phyloP scores from a whole-genome alignment of 805 yeast genomes.

The Tetrapisispora arboricola region DNA sequence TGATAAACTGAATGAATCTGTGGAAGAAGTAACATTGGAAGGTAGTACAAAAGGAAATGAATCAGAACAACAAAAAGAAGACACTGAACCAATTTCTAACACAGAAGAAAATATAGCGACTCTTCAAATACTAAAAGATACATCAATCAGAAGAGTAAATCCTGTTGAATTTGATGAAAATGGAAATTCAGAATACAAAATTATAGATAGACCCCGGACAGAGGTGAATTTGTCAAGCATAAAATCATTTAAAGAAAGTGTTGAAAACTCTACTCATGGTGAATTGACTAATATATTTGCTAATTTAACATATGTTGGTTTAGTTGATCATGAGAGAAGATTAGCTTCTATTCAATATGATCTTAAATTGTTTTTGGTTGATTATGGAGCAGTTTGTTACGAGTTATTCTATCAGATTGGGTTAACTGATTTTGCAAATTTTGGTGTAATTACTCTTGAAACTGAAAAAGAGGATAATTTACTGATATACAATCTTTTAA shows the following conservation, averaged over 20 bases:
- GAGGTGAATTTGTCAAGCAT: slow-evolving; percentile 50
- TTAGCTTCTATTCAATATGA: slow-evolving; percentile 80
- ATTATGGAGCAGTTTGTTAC: slow-evolving; percentile 57
- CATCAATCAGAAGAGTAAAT: too few relatives aligned
- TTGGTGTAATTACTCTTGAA: slow-evolving; percentile 45
- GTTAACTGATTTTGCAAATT: slow-evolving; percentile 68
- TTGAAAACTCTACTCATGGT: slow-evolving; percentile 37
- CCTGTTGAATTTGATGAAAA: neutral
- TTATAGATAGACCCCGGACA: slow-evolving; percentile 24
- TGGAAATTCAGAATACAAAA: slow-evolving; percentile 7
- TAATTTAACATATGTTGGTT: slow-evolving; percentile 66
- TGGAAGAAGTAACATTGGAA: neutral
- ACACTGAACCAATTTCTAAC: neutral
- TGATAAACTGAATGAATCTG: too few relatives aligned
- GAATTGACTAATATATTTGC: slow-evolving; percentile 58
- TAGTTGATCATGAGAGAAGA: slow-evolving; percentile 62
- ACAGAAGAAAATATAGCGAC: too few relatives aligned
- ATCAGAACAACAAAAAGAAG: neutral
- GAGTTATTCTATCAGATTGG: slow-evolving; percentile 78
- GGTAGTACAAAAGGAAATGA: neutral
- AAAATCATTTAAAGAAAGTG: slow-evolving; percentile 40
- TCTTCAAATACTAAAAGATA: too few relatives aligned
- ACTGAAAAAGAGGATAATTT: slow-evolving; percentile 7
- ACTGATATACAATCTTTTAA: slow-evolving; percentile 11
- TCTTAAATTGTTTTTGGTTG: slow-evolving; percentile 65